phyloP scores from a whole-genome alignment of 139 green algal species.

The Bryopsis sp. region DNA sequence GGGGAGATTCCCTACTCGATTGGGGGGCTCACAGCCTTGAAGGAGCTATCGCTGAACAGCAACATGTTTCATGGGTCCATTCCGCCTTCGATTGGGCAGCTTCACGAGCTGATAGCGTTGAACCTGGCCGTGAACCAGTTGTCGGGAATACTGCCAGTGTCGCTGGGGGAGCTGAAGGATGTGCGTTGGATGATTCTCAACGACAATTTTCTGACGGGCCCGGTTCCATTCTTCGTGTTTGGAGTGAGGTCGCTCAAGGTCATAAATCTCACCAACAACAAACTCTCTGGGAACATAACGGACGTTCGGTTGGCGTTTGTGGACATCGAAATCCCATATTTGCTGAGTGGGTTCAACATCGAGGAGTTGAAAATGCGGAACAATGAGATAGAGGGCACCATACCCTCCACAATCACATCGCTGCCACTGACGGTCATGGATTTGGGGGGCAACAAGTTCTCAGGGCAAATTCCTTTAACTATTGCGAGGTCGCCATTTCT shows the following conservation, averaged over 20 bases:
- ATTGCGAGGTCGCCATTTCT: neutral
- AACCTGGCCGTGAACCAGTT: constrained; percentile 15
- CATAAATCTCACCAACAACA: constrained; percentile 18
- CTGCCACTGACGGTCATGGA: neutral
- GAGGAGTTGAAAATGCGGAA: neutral
- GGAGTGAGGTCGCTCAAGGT: constrained; percentile 5
- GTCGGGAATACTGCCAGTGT: neutral
- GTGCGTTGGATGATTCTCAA: neutral
- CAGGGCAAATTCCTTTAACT: neutral
- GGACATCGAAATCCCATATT: constrained; percentile 3
- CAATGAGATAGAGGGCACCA: neutral
- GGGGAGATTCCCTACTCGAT: neutral
- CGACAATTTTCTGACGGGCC: constrained; percentile 3
- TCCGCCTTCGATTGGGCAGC: neutral
- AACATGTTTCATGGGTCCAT: constrained; percentile 21
- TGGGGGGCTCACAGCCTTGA: neutral
- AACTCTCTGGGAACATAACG: constrained; percentile 13
- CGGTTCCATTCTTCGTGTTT: constrained; percentile 1
- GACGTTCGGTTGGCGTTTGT: neutral
- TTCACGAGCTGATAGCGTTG: constrained; percentile 5
- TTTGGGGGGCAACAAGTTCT: neutral
- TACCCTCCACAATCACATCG: neutral
- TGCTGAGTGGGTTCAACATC: neutral
- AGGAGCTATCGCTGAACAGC: neutral
- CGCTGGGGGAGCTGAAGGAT: constrained; percentile 4